A percentile compares a stretch with the other conserved stretches of the same genome.
Evolutionary conservation across 2,329 filamentous ascomycete species (phyloP).

Genomic region (Aspergillus sp.): DNA sequence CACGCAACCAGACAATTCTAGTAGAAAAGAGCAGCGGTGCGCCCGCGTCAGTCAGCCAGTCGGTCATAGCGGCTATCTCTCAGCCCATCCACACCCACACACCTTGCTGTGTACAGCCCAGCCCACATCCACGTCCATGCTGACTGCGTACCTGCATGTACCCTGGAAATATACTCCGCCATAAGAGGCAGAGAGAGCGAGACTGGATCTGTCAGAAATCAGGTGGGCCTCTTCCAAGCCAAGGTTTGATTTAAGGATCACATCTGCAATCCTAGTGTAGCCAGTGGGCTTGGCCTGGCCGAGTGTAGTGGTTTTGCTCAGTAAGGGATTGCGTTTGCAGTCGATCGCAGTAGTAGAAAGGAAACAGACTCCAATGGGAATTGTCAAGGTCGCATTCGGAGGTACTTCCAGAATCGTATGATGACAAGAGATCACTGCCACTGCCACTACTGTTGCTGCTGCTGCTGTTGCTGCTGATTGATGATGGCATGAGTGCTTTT

Average conservation of each 20-base stretch:
- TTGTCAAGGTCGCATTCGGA: slow-evolving; percentile 2
- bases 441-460: background rate
- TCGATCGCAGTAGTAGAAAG: slow-evolving; percentile 5
- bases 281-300: slow-evolving; percentile 29
- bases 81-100: background rate
- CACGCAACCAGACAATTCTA: background rate
- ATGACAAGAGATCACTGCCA: background rate
- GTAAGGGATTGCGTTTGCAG: slow-evolving; percentile 20
- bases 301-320: slow-evolving; percentile 12
- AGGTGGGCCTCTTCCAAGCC: slow-evolving; percentile 21
- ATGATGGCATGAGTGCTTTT: background rate
- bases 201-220: slow-evolving; percentile 22
- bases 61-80: background rate
- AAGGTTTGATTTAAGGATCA: slow-evolving; percentile 46
- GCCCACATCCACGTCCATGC: background rate
- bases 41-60: background rate
- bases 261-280: slow-evolving; percentile 35
- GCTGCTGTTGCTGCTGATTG: no score
- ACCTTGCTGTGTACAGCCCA: background rate
- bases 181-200: background rate
- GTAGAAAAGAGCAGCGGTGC: background rate
- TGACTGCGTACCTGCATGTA: background rate
- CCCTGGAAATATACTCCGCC: slow-evolving; percentile 7
- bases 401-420: slow-evolving; percentile 1
- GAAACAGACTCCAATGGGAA: background rate